Evolutionary conservation across 768 basidiomycete species (phyloP), one percentile per base, ranked within the genome.

Genomic region (Coprinellus micaceus): DNA sequence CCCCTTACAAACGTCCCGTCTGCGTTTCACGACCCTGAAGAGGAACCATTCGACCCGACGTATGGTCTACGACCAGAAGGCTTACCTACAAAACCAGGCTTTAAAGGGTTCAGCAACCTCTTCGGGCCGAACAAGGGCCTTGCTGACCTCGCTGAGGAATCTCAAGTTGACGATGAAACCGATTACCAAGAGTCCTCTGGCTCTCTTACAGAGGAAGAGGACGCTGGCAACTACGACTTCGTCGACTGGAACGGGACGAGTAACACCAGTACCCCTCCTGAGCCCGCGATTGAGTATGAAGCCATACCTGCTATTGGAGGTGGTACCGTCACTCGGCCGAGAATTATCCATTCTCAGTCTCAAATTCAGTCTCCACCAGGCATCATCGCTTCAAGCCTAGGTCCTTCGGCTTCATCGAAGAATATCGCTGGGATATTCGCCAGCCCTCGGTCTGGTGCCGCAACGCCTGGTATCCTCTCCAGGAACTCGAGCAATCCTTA

Each of bases 61-160:
- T 98, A 99, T 66, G 96, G 96, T 15, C 75, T 98, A 12, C 87
- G 96, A 24, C 93, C 94, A 0, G 95, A 98, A 65, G 90, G 91
- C 1, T 76, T 96, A 1, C 94, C 94, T 0, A 80, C 82, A 1
- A 95, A 93, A 72, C 88, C 87, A 58, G 81, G 85, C 3, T 97
- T 95, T 69, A 78, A 80, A 44, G 82, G 82, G 6, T 94, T 97
- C 61, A 84, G 88, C 21, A 83, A 80, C 37, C 73, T 95, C 9
- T 95, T 90, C 59, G 72, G 74, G 7, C 81, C 80, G 3, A 83
- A 81, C 59, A 85, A 82, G 61, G 85, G 86, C 28, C 80, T 94
- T 4, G 90, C 85, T 7, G 90, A 91, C 64, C 83, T 94, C n/a
- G 74, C 86, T 0, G 91, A 93, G 67, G 87, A 89, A 71, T 70